Percentiles rank a stretch among this genome's conserved stretches.
Evolutionary conservation across 2,329 filamentous ascomycete species (phyloP).

Genomic region (Podosphaera aphanis): DNA sequence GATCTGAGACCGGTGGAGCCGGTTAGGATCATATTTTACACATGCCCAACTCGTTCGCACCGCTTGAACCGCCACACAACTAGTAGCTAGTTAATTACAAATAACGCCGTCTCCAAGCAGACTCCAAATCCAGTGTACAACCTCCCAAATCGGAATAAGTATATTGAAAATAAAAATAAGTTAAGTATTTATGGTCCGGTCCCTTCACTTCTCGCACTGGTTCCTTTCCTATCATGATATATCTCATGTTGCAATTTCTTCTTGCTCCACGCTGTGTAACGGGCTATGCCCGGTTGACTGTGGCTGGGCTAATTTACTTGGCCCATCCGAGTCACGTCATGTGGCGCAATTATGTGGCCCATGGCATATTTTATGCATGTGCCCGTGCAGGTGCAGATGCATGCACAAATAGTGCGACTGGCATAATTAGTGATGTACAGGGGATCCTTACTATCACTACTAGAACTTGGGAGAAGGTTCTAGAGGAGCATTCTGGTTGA

Average conservation of each 20-base stretch:
- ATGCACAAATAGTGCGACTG: no score
- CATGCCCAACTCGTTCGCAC: not conserved
- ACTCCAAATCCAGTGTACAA: not conserved
- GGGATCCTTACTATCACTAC: no score
- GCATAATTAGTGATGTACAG: no score
- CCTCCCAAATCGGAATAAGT: not conserved
- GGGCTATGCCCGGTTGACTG: no score
- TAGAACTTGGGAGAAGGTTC: no score
- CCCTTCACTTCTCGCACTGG: not conserved
- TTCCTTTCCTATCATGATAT: not conserved
- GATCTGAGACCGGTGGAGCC: not conserved
- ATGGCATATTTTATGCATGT: no score
- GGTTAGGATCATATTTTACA: not conserved
- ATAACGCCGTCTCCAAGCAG: not conserved
- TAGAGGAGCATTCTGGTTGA: no score
- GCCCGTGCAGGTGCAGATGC: no score
- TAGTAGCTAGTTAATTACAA: not conserved
- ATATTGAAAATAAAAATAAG: not conserved
- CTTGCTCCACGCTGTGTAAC: not conserved
- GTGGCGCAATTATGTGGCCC: no score
- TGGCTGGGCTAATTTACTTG: no score
- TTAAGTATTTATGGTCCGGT: not conserved
- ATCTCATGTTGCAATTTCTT: not conserved
- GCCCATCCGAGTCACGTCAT: no score
- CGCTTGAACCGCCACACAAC: not conserved